Percentiles rank a stretch among this genome's conserved stretches.
phyloP scores from a whole-genome alignment of 2,329 filamentous ascomycete genomes.

The Coniochaeta prunicola region DNA sequence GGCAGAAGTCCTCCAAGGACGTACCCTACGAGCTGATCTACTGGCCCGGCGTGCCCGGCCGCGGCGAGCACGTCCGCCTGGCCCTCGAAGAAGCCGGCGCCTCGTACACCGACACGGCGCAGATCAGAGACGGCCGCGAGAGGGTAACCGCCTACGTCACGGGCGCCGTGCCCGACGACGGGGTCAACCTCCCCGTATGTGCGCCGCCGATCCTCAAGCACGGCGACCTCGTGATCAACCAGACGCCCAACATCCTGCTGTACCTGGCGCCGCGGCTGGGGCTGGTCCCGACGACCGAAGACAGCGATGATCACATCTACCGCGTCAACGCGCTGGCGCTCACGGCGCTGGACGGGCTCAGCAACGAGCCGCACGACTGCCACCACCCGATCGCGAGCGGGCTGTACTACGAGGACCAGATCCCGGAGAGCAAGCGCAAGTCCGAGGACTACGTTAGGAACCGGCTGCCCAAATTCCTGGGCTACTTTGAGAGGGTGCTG shows the following conservation, averaged over 20 bases:
- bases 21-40: slow-evolving; percentile 60
- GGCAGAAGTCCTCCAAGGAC: slow-evolving; percentile 34
- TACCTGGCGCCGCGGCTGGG: slow-evolving; percentile 59
- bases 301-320: slow-evolving; percentile 38
- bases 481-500: slow-evolving; percentile 62
- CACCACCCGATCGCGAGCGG: slow-evolving; percentile 61
- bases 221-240: slow-evolving; percentile 54
- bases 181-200: slow-evolving; percentile 55
- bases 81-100: slow-evolving; percentile 61
- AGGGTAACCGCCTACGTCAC: slow-evolving; percentile 41
- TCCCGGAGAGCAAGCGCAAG: slow-evolving; percentile 52
- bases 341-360: slow-evolving; percentile 64
- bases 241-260: slow-evolving; percentile 66
- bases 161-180: slow-evolving; percentile 37
- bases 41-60: slow-evolving; percentile 65
- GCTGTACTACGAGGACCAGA: slow-evolving; percentile 70
- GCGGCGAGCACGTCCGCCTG: slow-evolving; percentile 68
- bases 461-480: slow-evolving; percentile 65
- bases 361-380: slow-evolving; percentile 66
- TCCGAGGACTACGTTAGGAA: slow-evolving; percentile 50
- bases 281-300: slow-evolving; percentile 38
- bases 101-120: slow-evolving; percentile 55
- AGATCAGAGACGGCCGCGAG: slow-evolving; percentile 39
- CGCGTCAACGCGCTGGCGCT: slow-evolving; percentile 57
- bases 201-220: slow-evolving; percentile 61